Evolutionary conservation across 805 yeast genomes (phyloP).

Genomic region (Saccharomycopsis malanga): DNA sequence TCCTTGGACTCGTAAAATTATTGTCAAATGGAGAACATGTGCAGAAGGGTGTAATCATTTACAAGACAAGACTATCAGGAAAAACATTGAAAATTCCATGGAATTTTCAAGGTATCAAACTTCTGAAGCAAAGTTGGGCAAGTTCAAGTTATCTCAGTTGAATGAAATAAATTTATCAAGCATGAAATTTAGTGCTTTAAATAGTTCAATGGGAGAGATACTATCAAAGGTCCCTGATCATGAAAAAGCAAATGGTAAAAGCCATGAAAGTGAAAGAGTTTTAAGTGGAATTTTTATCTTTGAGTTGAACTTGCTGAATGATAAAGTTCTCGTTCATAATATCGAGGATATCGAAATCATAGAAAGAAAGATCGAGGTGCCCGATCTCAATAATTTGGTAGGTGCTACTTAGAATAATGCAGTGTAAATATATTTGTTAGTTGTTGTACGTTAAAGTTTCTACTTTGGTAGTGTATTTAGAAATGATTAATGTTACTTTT

Average conservation of each 20-base stretch:
- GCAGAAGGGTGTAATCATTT: conserved; percentile 45
- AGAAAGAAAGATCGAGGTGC: conserved; percentile 32
- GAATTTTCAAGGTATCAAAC: no score
- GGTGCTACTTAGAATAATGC: neutral
- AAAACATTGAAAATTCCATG: neutral
- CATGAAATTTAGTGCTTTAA: conserved; percentile 1
- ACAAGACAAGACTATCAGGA: neutral
- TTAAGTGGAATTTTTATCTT: conserved; percentile 55
- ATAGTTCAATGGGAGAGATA: conserved; percentile 6
- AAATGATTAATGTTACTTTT: no score
- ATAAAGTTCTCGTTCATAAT: conserved; percentile 52
- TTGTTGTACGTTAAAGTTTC: no score
- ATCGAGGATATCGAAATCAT: conserved; percentile 58
- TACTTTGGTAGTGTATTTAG: neutral
- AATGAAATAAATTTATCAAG: conserved; percentile 4
- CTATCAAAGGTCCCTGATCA: conserved; percentile 6
- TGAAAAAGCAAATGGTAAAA: neutral
- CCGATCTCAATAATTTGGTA: conserved; percentile 8
- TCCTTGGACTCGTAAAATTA: conserved; percentile 39
- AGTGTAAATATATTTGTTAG: no score
- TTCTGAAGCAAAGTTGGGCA: conserved; percentile 1
- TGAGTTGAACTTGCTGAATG: conserved; percentile 52
- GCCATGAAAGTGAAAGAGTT: neutral
- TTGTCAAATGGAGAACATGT: conserved; percentile 54
- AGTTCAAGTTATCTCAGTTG: conserved; percentile 1